These are phyloP conservation scores for Dactylis glomerata DNA, from an alignment of 176 grass and related monocot genomes.

Conservation along the genomic window DNA sequence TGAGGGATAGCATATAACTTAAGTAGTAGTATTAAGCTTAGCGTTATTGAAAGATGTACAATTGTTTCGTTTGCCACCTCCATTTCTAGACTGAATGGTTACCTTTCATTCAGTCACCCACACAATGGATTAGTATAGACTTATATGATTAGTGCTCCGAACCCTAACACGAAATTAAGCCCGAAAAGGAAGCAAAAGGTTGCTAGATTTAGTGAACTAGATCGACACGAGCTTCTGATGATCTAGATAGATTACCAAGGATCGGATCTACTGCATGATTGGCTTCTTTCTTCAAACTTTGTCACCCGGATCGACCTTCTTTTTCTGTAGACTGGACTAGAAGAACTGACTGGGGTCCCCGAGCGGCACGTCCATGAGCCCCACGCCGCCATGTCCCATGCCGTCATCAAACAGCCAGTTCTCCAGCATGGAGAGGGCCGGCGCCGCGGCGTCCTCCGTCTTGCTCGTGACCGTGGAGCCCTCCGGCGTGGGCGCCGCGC, in stretches of 20 bases:
- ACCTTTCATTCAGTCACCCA: neutral
- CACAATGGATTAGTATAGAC: slow-evolving; percentile 24
- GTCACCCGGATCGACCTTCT: neutral
- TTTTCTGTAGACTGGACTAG: slow-evolving; percentile 13
- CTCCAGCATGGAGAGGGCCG: slow-evolving; percentile 60
- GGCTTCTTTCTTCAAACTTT: slow-evolving; percentile 22
- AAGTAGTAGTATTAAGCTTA: slow-evolving; percentile 4
- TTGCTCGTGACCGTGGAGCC: slow-evolving; percentile 33
- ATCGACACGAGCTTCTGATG: neutral
- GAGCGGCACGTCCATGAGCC: slow-evolving; percentile 50
- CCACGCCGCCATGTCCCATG: slow-evolving; percentile 46
- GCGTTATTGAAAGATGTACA: slow-evolving; percentile 39
- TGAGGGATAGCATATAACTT: neutral
- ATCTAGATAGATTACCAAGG: neutral
- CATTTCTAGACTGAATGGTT: neutral
- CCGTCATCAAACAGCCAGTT: slow-evolving; percentile 81
- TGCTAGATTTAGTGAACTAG: slow-evolving; percentile 4
- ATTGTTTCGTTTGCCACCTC: slow-evolving; percentile 30
- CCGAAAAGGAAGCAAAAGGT: neutral
- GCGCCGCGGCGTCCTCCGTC: neutral
- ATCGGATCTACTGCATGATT: neutral
- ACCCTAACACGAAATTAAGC: neutral
- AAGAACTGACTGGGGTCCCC: slow-evolving; percentile 56
- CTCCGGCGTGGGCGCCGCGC: slow-evolving; percentile 16
- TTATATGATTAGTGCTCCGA: slow-evolving; percentile 26